Percentiles rank a stretch among this genome's conserved stretches.
phyloP scores from a whole-genome alignment of 345 rosid genomes.

The Salix dunnii region DNA sequence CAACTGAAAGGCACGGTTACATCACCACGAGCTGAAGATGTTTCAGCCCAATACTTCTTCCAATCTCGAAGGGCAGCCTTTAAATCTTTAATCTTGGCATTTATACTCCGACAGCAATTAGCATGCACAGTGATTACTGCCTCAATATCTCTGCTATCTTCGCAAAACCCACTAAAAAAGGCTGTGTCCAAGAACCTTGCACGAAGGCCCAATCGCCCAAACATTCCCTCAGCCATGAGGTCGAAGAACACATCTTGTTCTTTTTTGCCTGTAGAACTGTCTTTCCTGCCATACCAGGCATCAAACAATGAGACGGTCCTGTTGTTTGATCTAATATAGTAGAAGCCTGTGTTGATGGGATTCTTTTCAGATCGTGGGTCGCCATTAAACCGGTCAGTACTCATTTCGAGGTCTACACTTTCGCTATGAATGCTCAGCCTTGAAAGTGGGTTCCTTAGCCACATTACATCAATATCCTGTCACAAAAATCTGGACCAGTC shows the following conservation, averaged over 20 bases:
- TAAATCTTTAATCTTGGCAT: conserved; percentile 21
- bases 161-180: conserved; percentile 28
- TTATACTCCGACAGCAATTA: conserved; percentile 27
- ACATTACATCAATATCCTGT: conserved; percentile 26
- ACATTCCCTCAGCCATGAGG: neutral
- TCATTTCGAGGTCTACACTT: conserved; percentile 23
- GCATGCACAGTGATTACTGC: conserved; percentile 26
- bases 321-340: conserved; percentile 22
- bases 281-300: conserved; percentile 20
- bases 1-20: conserved; percentile 4
- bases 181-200: conserved; percentile 21
- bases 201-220: neutral
- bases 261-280: conserved; percentile 19
- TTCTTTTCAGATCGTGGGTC: conserved; percentile 2
- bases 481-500: neutral
- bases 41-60: neutral
- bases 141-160: conserved; percentile 15
- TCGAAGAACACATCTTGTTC: conserved; percentile 25
- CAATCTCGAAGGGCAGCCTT: conserved; percentile 18
- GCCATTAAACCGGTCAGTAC: conserved; percentile 27
- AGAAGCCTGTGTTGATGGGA: conserved; percentile 28
- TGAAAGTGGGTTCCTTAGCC: conserved; percentile 31
- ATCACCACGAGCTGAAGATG: neutral
- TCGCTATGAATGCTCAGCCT: conserved; percentile 7
- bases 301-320: conserved; percentile 24